Conservation (phyloP, 306 rosid genomes). For the Sphenostylis stenocarpa region DNA sequence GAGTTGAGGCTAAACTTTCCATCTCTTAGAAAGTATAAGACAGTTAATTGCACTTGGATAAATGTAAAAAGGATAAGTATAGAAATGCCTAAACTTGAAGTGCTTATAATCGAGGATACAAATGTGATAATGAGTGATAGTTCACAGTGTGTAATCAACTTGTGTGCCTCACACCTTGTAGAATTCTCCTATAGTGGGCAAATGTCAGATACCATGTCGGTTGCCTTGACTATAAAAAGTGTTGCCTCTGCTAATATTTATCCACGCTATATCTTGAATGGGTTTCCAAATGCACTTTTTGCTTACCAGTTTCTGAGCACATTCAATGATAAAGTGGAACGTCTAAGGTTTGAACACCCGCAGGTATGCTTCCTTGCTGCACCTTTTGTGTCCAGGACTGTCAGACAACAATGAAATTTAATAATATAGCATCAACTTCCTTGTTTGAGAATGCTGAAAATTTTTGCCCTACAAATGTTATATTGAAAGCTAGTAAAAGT, state of each 20-base stretch:
- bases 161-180: not conserved
- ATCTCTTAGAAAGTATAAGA: not conserved
- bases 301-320: not conserved
- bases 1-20: not conserved
- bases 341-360: not conserved
- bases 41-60: not conserved
- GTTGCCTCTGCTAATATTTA: not conserved
- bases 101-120: not conserved
- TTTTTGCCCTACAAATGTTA: too few species aligned
- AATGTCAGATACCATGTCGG: not conserved
- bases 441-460: too few species aligned
- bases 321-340: not conserved
- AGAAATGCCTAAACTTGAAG: conserved; percentile 7
- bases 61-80: not conserved
- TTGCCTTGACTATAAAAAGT: not conserved
- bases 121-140: too few species aligned
- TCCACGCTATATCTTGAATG: fast-evolving
- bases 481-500: too few species aligned
- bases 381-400: not conserved
- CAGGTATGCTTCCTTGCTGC: not conserved
- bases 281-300: too few species aligned
- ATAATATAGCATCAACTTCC: too few species aligned
- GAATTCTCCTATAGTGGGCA: not conserved
- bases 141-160: not conserved
- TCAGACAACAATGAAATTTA: too few species aligned